These are phyloP conservation scores for Clitoria ternatea DNA, from an alignment of 306 rosid species.

Conservation along the genomic window DNA sequence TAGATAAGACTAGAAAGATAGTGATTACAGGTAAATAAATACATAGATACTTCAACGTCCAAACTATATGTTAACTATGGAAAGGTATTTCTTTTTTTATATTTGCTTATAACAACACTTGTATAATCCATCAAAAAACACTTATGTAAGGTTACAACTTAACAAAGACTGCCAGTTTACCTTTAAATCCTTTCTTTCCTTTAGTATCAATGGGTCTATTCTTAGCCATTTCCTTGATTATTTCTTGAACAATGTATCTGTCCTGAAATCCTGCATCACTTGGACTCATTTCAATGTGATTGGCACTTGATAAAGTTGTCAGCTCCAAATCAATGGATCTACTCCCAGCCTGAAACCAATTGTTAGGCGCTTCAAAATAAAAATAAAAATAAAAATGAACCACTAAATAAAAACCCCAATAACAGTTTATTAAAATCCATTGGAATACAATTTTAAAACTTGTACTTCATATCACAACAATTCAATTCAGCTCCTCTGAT, in stretches of 20 bases:
- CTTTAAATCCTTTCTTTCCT: constrained; percentile 82
- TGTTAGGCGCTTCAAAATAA: background rate
- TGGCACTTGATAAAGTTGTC: constrained; percentile 79
- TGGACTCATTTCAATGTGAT: constrained; percentile 86
- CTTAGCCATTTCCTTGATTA: constrained; percentile 93
- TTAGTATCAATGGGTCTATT: constrained; percentile 81
- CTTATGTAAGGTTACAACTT: background rate
- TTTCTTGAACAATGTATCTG: constrained; percentile 86
- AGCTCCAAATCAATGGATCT: constrained; percentile 87
- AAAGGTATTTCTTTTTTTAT: background rate
- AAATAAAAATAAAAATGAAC: background rate
- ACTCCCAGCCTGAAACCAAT: constrained; percentile 77
- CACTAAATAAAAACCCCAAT: background rate
- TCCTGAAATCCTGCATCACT: constrained; percentile 98
- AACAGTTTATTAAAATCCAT: background rate
- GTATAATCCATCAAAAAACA: too few species aligned
- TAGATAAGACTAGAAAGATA: constrained; percentile 2
- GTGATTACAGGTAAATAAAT: background rate
- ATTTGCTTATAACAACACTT: background rate
- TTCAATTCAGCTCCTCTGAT: background rate
- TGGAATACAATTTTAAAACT: background rate
- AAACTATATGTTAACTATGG: background rate
- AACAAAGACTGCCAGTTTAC: constrained; percentile 27
- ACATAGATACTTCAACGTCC: background rate
- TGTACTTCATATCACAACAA: background rate